A percentile compares a stretch with the other conserved stretches of the same genome.
These are phyloP conservation scores for Cetraspora pellucida DNA, from an alignment of 192 early-diverging fungal species.

Conservation along the genomic window DNA sequence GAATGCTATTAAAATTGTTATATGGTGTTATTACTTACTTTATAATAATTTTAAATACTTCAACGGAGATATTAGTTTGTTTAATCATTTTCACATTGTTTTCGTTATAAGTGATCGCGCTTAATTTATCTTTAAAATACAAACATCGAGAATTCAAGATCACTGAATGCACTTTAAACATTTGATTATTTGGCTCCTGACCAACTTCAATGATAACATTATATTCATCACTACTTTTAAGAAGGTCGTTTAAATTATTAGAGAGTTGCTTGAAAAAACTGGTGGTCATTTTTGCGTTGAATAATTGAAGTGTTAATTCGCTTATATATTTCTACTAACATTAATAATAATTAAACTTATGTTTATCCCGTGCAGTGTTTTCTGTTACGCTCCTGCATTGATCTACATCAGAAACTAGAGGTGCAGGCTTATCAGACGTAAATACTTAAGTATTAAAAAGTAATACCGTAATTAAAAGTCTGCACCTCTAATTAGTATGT, in stretches of 20 bases:
- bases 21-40: neutral
- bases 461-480: no score
- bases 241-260: neutral
- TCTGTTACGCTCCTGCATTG: no score
- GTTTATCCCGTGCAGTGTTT: no score
- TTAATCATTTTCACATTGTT: neutral
- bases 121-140: slow-evolving; percentile 1
- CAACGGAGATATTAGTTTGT: slow-evolving; percentile 6
- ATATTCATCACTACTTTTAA: slow-evolving; percentile 17
- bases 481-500: no score
- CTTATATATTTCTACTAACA: no score
- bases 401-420: no score
- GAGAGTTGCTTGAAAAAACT: slow-evolving; percentile 6
- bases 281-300: neutral
- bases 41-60: slow-evolving; percentile 25
- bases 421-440: no score
- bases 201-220: slow-evolving; percentile 22
- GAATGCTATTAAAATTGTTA: neutral
- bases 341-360: no score
- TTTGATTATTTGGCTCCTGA: neutral
- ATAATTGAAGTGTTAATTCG: no score
- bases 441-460: no score
- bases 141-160: slow-evolving; percentile 9
- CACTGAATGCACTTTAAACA: slow-evolving; percentile 6
- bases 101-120: neutral